Evolutionary conservation across 1,139 yeast genomes (phyloP).

Genomic region (Taphrina betulina): DNA sequence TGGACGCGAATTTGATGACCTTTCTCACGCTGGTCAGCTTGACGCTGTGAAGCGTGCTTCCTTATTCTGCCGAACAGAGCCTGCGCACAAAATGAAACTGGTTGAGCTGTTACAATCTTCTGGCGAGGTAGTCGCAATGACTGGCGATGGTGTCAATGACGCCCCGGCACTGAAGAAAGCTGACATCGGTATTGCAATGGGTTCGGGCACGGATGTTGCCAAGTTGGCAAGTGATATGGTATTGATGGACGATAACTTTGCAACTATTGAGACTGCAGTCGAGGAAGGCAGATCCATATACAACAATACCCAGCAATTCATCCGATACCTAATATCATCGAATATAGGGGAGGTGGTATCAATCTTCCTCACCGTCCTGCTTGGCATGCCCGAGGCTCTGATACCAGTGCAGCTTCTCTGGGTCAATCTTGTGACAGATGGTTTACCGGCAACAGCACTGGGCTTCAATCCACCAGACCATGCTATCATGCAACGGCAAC

Average conservation of each 20-base stretch:
- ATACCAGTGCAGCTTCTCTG: conserved; percentile 45
- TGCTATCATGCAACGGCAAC: conserved; percentile 43
- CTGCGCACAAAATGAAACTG: conserved; percentile 54
- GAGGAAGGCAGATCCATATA: conserved; percentile 55
- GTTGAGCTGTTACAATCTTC: conserved; percentile 55
- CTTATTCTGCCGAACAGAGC: conserved; percentile 56
- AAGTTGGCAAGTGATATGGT: conserved; percentile 61
- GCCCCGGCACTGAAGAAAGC: conserved; percentile 49
- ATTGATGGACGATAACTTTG: conserved; percentile 52
- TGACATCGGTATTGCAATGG: conserved; percentile 49
- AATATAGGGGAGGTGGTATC: conserved; percentile 53
- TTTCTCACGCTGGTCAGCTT: conserved; percentile 39
- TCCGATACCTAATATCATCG: conserved; percentile 53
- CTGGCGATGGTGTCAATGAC: conserved; percentile 50
- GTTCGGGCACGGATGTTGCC: conserved; percentile 57
- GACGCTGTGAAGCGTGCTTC: conserved; percentile 41
- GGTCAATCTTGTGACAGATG: conserved; percentile 46
- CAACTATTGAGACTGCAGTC: conserved; percentile 54
- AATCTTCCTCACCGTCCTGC: conserved; percentile 43
- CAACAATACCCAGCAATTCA: conserved; percentile 52
- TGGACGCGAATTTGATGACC: conserved; percentile 51
- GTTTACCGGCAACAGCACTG: conserved; percentile 46
- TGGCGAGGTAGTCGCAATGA: conserved; percentile 50
- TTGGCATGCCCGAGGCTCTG: conserved; percentile 45
- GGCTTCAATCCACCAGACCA: conserved; percentile 46